Conservation (phyloP, 1,284 basidiomycete genomes). For the Rhodotorula sp. region DNA sequence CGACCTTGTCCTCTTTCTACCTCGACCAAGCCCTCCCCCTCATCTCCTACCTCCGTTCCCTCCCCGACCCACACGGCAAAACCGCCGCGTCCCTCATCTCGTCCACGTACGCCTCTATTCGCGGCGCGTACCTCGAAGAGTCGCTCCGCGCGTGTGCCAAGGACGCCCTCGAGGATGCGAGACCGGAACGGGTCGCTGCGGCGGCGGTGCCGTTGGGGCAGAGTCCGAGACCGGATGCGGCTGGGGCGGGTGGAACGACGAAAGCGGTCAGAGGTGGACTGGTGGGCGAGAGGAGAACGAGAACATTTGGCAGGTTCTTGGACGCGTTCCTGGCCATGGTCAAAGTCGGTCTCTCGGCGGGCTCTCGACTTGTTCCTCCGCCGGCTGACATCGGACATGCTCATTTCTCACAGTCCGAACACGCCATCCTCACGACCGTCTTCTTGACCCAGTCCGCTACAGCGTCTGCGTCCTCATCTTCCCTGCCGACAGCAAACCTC, state of each 20-base stretch:
- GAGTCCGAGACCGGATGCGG: not conserved
- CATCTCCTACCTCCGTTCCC: constrained; percentile 34
- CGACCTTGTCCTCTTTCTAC: constrained; percentile 31
- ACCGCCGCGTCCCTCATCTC: constrained; percentile 5
- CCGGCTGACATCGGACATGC: not conserved
- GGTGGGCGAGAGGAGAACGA: not conserved
- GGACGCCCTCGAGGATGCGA: constrained; percentile 36
- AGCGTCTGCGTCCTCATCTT: not conserved
- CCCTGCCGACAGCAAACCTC: constrained; percentile 3
- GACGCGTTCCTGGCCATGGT: constrained; percentile 35
- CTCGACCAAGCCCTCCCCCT: constrained; percentile 37
- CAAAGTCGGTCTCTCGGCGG: constrained; percentile 18
- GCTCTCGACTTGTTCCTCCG: not conserved
- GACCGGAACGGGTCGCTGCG: constrained; percentile 4
- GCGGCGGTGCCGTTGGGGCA: not conserved
- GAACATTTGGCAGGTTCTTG: constrained; percentile 29
- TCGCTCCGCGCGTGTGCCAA: constrained; percentile 21
- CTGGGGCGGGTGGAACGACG: not conserved
- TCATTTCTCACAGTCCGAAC: constrained; percentile 22
- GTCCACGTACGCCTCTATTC: constrained; percentile 16
- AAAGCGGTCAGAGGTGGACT: not conserved
- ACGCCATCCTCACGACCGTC: constrained; percentile 35
- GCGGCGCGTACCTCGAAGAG: constrained; percentile 31
- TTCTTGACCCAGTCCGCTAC: constrained; percentile 8
- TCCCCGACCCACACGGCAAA: constrained; percentile 26